Base-by-base conservation (phyloP, 768 basidiomycete species). In the Auriscalpium orientale region DNA sequence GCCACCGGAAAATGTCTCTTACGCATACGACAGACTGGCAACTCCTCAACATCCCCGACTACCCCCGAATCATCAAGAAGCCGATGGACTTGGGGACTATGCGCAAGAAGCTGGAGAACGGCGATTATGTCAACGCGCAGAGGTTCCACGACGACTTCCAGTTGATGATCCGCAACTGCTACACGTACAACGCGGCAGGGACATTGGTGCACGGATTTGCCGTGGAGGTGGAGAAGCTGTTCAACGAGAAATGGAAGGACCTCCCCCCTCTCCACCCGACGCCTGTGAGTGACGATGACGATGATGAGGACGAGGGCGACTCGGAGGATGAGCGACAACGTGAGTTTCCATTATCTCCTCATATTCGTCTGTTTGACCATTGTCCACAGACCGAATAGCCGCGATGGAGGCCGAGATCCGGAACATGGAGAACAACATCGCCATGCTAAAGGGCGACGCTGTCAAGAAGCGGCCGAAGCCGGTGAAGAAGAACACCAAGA, bases 81-180 rank as follows among this genome's bases (percentile, higher is more conserved):
- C 97, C 97, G 4, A 98, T 99, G 91, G 97, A 99, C 69, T 68
- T 99, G 57, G 79, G 83, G 11, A 93, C 91, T 9, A 94, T 99
- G 77, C 83, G 84, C 62, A 81, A 75, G 68, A 95, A 94, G 71
- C 77, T 99, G 49, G 89, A 93, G 44, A 76, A 75, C 36, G 76
- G 79, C 51, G 83, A 87, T 58, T 99, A 98, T 67, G 62, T 79
- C 1, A 85, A 77, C n/a, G 86, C 90, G 2, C 75, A 81, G 49
- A 84, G 86, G 66, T 93, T 98, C 68, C 85, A 87, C 60, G 82
- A 85, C 34, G 97, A 99, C 71, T 89, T 98, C 75, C 89, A 87
- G 71, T 75, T 95, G 58, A 94, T 98, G 89, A 87, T 98, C 65
- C 80, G 85, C 49, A 99, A 99, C 69, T 98, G 95, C 68, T 87